Conservation (phyloP, 192 early-diverging fungal genomes). For the Coemansia sp. region DNA sequence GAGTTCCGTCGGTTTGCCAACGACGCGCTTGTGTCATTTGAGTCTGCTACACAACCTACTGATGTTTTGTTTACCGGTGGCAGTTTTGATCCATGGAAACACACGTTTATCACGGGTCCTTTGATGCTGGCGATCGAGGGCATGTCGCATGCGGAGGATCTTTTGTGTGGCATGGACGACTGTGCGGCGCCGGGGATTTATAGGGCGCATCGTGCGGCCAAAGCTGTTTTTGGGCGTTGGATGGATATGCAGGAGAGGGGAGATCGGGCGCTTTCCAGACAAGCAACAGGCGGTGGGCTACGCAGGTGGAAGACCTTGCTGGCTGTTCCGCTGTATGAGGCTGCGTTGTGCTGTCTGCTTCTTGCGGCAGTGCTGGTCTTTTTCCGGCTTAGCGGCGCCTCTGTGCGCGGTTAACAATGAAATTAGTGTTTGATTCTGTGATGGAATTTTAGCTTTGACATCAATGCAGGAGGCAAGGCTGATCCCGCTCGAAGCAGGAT, state of each 20-base stretch:
- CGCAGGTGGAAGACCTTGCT: background rate
- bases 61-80: constrained; percentile 21
- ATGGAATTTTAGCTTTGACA: too few species aligned
- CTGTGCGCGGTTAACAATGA: too few species aligned
- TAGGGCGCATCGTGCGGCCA: background rate
- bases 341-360: background rate
- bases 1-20: constrained; percentile 25
- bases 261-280: background rate
- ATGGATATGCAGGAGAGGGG: background rate
- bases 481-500: too few species aligned
- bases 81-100: constrained; percentile 35
- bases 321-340: background rate
- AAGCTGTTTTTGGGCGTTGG: background rate
- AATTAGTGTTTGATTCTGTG: too few species aligned
- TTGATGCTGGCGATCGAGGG: constrained; percentile 6
- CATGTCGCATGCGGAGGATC: constrained; percentile 33
- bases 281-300: background rate
- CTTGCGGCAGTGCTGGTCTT: too few species aligned
- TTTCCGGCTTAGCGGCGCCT: too few species aligned
- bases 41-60: background rate
- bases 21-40: constrained; percentile 1
- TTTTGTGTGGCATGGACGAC: background rate
- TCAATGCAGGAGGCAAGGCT: too few species aligned
- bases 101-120: background rate
- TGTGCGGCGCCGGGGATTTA: background rate